These are phyloP conservation scores for Lachancea nothofagi DNA, from an alignment of 805 yeast species.

Conservation along the genomic window DNA sequence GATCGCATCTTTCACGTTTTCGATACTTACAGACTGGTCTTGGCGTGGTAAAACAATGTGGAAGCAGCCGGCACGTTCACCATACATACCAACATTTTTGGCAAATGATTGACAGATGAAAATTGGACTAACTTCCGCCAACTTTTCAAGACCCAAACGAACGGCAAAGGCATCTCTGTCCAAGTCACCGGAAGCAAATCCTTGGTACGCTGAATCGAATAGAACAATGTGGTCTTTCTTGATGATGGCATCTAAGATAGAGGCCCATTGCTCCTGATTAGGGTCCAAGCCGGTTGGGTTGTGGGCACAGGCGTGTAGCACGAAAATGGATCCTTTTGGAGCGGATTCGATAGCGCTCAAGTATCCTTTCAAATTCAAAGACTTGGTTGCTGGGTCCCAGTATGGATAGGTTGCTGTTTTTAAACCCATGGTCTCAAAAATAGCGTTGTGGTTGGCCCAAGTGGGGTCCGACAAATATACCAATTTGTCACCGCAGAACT, in stretches of 20 bases:
- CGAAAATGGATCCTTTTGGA: constrained; percentile 68
- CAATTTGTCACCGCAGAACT: constrained; percentile 34
- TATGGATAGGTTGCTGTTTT: constrained; percentile 71
- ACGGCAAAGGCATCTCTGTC: constrained; percentile 79
- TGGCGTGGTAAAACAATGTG: constrained; percentile 58
- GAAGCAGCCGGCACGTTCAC: constrained; percentile 94
- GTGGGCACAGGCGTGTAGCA: constrained; percentile 95
- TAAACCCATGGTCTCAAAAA: constrained; percentile 67
- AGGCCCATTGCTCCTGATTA: constrained; percentile 69
- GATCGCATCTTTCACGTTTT: constrained; percentile 49
- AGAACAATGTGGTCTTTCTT: constrained; percentile 65
- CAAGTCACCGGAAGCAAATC: constrained; percentile 87
- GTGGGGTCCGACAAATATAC: constrained; percentile 83
- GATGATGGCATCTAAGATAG: constrained; percentile 58
- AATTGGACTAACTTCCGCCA: constrained; percentile 49
- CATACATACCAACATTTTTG: constrained; percentile 93
- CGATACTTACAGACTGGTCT: constrained; percentile 27
- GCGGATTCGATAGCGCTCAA: constrained; percentile 58
- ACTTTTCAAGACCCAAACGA: constrained; percentile 46
- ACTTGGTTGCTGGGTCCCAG: constrained; percentile 70
- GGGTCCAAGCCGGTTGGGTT: constrained; percentile 98
- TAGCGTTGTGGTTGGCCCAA: constrained; percentile 95
- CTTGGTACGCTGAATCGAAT: constrained; percentile 96
- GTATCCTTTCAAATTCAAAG: constrained; percentile 67
- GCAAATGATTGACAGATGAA: constrained; percentile 93